Base-by-base conservation (phyloP, 2,329 filamentous ascomycete genomes). In the Ceratocystis eucalypticola region DNA sequence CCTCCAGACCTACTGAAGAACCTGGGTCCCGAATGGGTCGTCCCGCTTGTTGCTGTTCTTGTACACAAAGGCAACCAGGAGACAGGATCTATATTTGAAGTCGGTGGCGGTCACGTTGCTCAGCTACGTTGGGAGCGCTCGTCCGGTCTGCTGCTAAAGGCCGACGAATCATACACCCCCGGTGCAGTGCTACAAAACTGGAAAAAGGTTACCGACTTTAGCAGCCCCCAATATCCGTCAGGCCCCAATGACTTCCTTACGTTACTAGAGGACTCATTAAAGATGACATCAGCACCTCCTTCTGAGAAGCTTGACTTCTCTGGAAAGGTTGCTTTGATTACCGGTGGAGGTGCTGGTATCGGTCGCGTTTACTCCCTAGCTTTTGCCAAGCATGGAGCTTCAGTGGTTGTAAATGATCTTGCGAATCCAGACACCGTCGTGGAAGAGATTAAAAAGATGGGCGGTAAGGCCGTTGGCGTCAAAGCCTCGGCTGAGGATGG, bases 111-210 rank as follows among this genome's bases (percentile, higher is more conserved):
- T 66, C 91, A 96, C 78, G 80, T 95, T 67, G 89, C 93, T 71
- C 97, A 97, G 82, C 78, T 96, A 68, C 85, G 94, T 73, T 99
- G 94, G 94, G 90, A 99, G 82, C 88, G 94, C 70, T 87, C 94
- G 66, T 87, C 85, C 75, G 94, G 94, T 77, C 88, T 90, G 69
- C 82, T 97, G 48, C 84, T 96, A 74, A 95, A 93, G 81, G 86
- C 91, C 66, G 94, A 97, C 76, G 84, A 88, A 72, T 87, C 84
- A 70, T 88, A 96, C 76, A 97, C 93, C 5, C 89, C 94, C 10
- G 88, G 88, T 70, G 91, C 92, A 68, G 81, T 99, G 70, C 80
- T 96, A 70, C 87, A 88, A 78, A 91, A 93, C 77, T 99, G 94
- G 94, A 82, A 88, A 73, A 82, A 91, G 74, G 85, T 97, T 70